phyloP scores from a whole-genome alignment of 495 filamentous ascomycete species.

The Cladorrhinum samala region DNA sequence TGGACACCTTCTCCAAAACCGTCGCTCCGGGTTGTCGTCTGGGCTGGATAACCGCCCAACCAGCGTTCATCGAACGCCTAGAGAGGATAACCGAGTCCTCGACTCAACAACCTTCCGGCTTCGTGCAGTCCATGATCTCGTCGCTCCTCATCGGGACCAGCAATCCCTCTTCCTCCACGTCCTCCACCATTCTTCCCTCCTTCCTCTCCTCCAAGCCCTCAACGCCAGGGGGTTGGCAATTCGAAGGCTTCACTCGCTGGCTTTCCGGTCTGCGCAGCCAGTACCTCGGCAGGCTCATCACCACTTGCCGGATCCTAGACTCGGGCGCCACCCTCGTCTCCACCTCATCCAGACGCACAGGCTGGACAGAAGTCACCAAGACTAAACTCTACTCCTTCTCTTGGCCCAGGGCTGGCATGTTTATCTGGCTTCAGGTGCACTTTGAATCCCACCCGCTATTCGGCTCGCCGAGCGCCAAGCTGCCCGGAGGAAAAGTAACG shows the following conservation, averaged over 20 bases:
- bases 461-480: neutral
- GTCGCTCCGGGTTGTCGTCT: constrained; percentile 72
- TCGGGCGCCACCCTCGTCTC: constrained; percentile 55
- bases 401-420: constrained; percentile 89
- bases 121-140: constrained; percentile 76
- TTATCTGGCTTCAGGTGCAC: constrained; percentile 70
- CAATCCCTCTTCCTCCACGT: constrained; percentile 21
- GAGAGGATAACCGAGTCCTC: constrained; percentile 60
- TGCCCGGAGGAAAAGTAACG: constrained; percentile 14
- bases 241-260: constrained; percentile 85
- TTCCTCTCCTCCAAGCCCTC: constrained; percentile 12
- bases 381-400: constrained; percentile 64
- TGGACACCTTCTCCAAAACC: constrained; percentile 83
- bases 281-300: constrained; percentile 77
- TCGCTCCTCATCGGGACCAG: constrained; percentile 66
- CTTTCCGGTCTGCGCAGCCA: constrained; percentile 70
- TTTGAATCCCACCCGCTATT: constrained; percentile 67
- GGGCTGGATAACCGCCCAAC: constrained; percentile 81
- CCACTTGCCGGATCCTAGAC: constrained; percentile 66
- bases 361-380: constrained; percentile 65
- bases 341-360: constrained; percentile 14
- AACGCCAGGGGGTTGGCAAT: constrained; percentile 63
- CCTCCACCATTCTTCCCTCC: neutral
- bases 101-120: constrained; percentile 81
- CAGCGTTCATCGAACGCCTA: constrained; percentile 66